These are phyloP conservation scores for Boletus edulis DNA, from an alignment of 768 basidiomycete genomes.

Conservation along the genomic window DNA sequence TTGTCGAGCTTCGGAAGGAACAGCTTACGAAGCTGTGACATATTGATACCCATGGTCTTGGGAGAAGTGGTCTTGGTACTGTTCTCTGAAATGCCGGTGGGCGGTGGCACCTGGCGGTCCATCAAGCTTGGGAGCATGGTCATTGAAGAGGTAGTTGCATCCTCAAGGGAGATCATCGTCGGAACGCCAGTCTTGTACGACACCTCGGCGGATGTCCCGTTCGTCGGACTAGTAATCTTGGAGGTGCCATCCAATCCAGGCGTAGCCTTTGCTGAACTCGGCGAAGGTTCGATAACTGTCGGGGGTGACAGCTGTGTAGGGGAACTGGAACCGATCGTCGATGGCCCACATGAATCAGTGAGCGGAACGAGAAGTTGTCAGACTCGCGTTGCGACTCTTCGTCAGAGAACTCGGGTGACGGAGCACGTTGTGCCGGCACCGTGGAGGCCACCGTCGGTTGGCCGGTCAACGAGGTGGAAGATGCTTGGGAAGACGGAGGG, in stretches of 20 bases:
- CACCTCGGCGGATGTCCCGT: neutral
- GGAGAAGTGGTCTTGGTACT: no score
- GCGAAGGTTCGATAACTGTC: neutral
- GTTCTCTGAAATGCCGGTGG: neutral
- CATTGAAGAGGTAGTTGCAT: neutral
- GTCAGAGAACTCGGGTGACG: no score
- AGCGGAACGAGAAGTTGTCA: no score
- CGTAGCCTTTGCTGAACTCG: neutral
- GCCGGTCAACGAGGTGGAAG: no score
- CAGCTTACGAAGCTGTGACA: neutral
- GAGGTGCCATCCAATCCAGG: neutral
- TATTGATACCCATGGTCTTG: neutral
- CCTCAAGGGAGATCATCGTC: neutral
- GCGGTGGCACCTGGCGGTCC: neutral
- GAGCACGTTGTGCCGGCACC: no score
- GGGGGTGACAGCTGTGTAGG: neutral
- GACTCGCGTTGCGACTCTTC: no score
- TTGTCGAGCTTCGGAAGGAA: conserved; percentile 7
- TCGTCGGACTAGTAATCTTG: neutral
- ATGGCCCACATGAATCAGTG: no score
- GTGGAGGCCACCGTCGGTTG: no score
- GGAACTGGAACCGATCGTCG: neutral
- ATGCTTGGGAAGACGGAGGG: no score
- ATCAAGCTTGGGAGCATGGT: neutral
- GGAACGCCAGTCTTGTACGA: neutral